These are phyloP conservation scores for Fomitiporia mediterranea DNA, from an alignment of 1,284 basidiomycete genomes.

Conservation along the genomic window DNA sequence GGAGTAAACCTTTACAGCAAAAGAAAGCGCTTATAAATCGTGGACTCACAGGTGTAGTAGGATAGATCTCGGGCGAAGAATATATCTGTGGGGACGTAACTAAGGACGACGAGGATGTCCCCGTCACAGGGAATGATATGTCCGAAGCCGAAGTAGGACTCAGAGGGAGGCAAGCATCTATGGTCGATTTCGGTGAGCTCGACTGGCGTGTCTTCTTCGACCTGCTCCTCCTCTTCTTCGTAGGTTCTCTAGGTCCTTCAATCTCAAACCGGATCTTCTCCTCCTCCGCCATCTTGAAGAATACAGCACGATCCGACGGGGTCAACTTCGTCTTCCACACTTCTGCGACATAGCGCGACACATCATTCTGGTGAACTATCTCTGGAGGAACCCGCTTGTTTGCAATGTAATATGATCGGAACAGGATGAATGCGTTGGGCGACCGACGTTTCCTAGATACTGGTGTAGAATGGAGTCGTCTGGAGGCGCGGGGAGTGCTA, in stretches of 20 bases:
- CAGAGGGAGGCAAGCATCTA: too few species aligned
- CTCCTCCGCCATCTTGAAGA: slow-evolving; percentile 1
- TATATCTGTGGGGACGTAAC: too few species aligned
- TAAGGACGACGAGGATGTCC: too few species aligned
- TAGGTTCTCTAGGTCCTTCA: neutral
- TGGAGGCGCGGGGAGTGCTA: neutral
- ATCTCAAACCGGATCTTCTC: neutral
- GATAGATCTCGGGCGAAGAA: too few species aligned
- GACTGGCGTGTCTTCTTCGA: slow-evolving; percentile 25
- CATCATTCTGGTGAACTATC: slow-evolving; percentile 4
- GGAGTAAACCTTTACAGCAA: too few species aligned
- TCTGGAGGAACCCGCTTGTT: neutral
- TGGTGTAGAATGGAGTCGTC: neutral
- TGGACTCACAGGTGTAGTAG: too few species aligned
- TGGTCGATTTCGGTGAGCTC: too few species aligned
- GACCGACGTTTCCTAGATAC: neutral
- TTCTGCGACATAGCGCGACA: slow-evolving; percentile 4
- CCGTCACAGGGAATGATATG: too few species aligned
- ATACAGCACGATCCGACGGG: neutral
- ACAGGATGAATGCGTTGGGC: slow-evolving; percentile 12
- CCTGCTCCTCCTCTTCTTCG: slow-evolving; percentile 25
- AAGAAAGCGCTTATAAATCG: too few species aligned
- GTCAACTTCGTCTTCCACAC: too few species aligned
- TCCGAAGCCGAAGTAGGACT: too few species aligned
- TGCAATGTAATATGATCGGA: neutral